These are phyloP conservation scores for Kazachstania africana DNA, from an alignment of 805 yeast genomes.

Conservation along the genomic window DNA sequence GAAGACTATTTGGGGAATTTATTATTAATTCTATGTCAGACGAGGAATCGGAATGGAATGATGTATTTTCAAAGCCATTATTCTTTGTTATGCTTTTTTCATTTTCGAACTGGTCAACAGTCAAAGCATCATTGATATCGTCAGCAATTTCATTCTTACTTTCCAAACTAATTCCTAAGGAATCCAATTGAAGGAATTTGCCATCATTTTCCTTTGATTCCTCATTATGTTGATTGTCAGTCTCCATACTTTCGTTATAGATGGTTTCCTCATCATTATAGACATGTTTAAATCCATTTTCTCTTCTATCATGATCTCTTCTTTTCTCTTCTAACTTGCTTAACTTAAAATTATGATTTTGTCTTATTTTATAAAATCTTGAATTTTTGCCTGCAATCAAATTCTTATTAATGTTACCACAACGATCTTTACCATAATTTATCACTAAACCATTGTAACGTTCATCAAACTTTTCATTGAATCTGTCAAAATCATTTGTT, in stretches of 20 bases:
- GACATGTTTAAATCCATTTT: slow-evolving; percentile 1
- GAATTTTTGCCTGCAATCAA: slow-evolving; percentile 39
- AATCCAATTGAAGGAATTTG: slow-evolving; percentile 5
- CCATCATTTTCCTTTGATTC: no score
- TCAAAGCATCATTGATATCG: background rate
- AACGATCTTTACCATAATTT: slow-evolving; percentile 67
- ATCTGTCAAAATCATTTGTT: slow-evolving; percentile 27
- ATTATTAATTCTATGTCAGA: slow-evolving; percentile 13
- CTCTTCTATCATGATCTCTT: slow-evolving; percentile 14
- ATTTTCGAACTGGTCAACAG: background rate
- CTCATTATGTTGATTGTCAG: background rate
- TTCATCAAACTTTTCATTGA: slow-evolving; percentile 31
- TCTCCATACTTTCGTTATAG: background rate
- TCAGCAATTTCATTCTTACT: background rate
- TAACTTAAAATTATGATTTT: slow-evolving; percentile 15
- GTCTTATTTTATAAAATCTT: slow-evolving; percentile 30
- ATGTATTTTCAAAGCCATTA: background rate
- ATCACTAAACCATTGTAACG: slow-evolving; percentile 46
- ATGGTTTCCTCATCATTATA: background rate
- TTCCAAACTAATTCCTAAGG: slow-evolving; percentile 9
- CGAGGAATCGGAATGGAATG: slow-evolving; percentile 1
- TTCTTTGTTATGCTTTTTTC: background rate
- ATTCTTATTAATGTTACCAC: slow-evolving; percentile 43
- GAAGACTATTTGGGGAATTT: slow-evolving; percentile 4
- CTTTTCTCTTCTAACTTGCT: slow-evolving; percentile 23